Evolutionary conservation across 2,329 filamentous ascomycete species (phyloP), one percentile per base, ranked within the genome.

Genomic region (Colletotrichum kahawae): DNA sequence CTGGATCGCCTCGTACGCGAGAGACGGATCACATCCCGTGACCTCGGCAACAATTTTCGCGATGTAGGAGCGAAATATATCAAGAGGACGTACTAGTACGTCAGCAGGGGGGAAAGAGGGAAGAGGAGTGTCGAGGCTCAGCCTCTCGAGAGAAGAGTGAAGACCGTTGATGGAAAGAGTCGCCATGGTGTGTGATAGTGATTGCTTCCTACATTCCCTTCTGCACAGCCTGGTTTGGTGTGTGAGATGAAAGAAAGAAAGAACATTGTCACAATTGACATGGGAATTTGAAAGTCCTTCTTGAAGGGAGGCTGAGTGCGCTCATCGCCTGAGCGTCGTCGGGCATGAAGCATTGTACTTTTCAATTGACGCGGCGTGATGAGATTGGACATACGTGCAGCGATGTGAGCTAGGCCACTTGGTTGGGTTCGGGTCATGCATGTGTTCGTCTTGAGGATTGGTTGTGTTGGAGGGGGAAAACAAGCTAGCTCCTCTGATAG

Each of bases 111-210:
- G 67, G 5, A 74, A 74, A 18, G 67, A 66, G 8, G 71, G 71
- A 70, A 85, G 70, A 76, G 82, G 71, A 69, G 84, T 54, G 76
- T 83, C 72, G 70, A 84, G 87, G 86, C 91, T 0, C 89, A 92
- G 3, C 79, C 92, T 74, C 89, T 90, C 0, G 84, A 92, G 63
- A 88, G 93, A 67, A 87, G 92, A 43, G 84, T 93, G 67, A 84
- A 92, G 80, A 87, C 87, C 62, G 79, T 92, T 78, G 89, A 93
- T 80, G 82, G 91, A 80, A 89, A 91, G 24, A 92, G 92, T 92
- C 76, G 89, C 81, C 83, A 90, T 70, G 57, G n/a, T 62, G 38
- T 63, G 33, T 27, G 60, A 36, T 43, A 27, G 21, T 18, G 33
- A n/a, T 63, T 29, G 34, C 36, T 16, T 38, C 9, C 24, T 38